These are phyloP conservation scores for Colletotrichum melonis DNA, from an alignment of 2,329 filamentous ascomycete species.

Conservation along the genomic window DNA sequence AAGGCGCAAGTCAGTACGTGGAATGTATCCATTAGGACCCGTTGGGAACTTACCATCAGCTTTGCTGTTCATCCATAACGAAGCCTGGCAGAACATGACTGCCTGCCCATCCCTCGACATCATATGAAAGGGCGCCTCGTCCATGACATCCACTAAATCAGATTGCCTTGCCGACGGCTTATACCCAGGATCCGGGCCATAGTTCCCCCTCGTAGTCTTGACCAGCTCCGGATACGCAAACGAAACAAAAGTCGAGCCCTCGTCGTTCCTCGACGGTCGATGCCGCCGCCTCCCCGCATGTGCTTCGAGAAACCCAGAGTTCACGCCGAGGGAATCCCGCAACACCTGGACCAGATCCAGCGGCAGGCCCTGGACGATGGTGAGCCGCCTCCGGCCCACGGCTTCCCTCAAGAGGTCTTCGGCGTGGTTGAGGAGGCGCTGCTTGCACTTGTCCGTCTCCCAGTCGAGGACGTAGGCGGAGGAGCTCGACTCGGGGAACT, in stretches of 20 bases:
- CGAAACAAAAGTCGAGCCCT: conserved; percentile 30
- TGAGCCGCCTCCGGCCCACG: conserved; percentile 31
- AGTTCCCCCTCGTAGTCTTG: conserved; percentile 1
- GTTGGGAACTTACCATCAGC: conserved; percentile 33
- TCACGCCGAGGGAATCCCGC: conserved; percentile 40
- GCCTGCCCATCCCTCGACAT: conserved; percentile 38
- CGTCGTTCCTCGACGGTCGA: conserved; percentile 35
- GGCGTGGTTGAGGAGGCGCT: conserved; percentile 27
- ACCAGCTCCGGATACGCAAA: conserved; percentile 48
- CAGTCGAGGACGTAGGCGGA: conserved; percentile 34
- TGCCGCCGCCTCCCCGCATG: conserved; percentile 42
- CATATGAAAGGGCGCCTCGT: conserved; percentile 33
- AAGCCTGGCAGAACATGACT: conserved; percentile 47
- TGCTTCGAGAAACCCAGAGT: conserved; percentile 46
- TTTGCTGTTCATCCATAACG: conserved; percentile 45
- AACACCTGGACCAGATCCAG: conserved; percentile 38
- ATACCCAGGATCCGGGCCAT: conserved; percentile 4
- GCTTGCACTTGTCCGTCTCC: conserved; percentile 24
- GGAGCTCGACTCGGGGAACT: conserved; percentile 27
- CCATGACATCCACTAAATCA: conserved; percentile 37
- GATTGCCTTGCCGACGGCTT: conserved; percentile 17
- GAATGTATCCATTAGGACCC: neutral
- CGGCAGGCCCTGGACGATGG: conserved; percentile 31
- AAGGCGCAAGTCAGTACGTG: neutral
- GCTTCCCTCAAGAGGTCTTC: conserved; percentile 29